Base-by-base conservation (phyloP, 2,329 filamentous ascomycete species). In the Gliomastix tumulicola region DNA sequence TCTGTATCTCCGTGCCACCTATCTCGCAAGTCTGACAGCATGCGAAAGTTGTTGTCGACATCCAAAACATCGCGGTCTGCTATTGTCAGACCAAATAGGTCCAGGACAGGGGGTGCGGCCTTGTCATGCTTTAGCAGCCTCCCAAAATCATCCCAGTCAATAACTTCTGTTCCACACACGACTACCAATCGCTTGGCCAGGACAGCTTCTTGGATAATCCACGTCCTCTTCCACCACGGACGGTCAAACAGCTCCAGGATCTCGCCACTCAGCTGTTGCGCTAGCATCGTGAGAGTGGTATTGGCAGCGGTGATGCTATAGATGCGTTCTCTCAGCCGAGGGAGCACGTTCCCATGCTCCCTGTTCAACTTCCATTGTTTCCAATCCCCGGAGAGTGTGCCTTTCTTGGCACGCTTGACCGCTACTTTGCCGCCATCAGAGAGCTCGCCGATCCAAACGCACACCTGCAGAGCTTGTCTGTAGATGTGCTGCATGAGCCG, bases 401-500 rank as follows among this genome's bases (percentile, higher is more conserved):
- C 25, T 19, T 30, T 12, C n/a, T n/a, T n/a, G n/a, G n/a, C n/a
- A n/a, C n/a, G n/a, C n/a, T n/a, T n/a, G n/a, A n/a, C n/a, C n/a
- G n/a, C n/a, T n/a, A n/a, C n/a, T n/a, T n/a, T n/a, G n/a, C n/a
- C n/a, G n/a, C n/a, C n/a, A 12, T 17, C 30, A 12, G 15, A 13
- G 18, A 19, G 18, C 17, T 32, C 21, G 8, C 43, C 41, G 0
- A 45, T 19, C 43, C 43, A 45, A 8, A 45, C 20, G 6, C 43
- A 7, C n/a, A 43, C 41, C 3, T 23, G 18, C 0, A 32, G 15
- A 1, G 39, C 41, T 5, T 44, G 34, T 2, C 21, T 19, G 17
- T 36, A 41, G 3, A 46, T 41, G 8, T 30, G n/a, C 6, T 23
- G 18, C 43, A 43, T 45, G 16, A 38, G 37, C 8, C 20, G 21